Base-by-base conservation (phyloP, 768 basidiomycete species). In the Wakefieldia striispora region DNA sequence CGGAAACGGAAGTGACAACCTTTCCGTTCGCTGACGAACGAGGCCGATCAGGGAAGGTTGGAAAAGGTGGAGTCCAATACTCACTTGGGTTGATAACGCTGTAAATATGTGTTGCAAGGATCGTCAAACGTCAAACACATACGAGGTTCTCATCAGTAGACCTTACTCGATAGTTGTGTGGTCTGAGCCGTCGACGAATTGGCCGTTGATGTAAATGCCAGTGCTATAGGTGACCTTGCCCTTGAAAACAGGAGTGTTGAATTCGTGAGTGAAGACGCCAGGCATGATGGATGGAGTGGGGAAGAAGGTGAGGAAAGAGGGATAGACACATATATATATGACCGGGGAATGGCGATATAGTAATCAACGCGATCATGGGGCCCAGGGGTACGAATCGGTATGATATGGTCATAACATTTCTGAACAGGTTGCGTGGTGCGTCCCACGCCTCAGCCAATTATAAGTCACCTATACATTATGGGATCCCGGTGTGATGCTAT, bases 141-240 rank as follows among this genome's bases (percentile, higher is more conserved):
- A 14, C 29, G 6, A 14, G 37, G 23, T 1, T 17, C 1, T n/a
- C 33, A 43, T 20, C n/a, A 13, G 6, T 31, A 14, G 23, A 27
- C 65, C 84, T 63, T 59, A 88, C 87, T 88, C 84, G 61, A 91
- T 84, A n/a, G 77, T 79, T n/a, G 72, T 77, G 2, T 70, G 66
- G 6, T 78, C 70, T 17, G 74, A 72, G 17, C 83, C 81, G 31
- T 82, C 80, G 13, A 79, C 70, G 59, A 79, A 91, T 65, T 88
- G 62, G 55, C 83, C 83, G 59, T 80, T 74, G 63, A 92, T 88
- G 73, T 83, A 91, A 47, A 90, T 59, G 26, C 88, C 86, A 3
- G 86, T 86, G 57, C 72, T 70, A 53, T 88, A 70, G 6, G 72
- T 71, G 17, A 75, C 71, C 41, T 72, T 70, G n/a, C 82, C 83